phyloP scores from a whole-genome alignment of 306 rosid species.

The Urtica urens region DNA sequence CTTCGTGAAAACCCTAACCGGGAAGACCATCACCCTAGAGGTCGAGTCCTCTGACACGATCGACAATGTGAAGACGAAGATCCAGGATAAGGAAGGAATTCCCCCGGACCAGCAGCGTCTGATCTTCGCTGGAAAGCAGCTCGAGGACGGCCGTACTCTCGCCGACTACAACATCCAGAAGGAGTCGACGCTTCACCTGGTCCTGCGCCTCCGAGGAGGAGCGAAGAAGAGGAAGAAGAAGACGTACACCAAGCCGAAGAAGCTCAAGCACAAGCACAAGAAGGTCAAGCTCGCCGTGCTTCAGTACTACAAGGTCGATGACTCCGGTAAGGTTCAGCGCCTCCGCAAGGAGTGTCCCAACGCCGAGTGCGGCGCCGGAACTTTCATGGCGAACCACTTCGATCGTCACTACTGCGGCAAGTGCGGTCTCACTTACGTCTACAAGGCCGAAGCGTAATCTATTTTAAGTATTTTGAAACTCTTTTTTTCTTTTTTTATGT shows the following conservation, averaged over 20 bases:
- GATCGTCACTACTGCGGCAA: constrained; percentile 29
- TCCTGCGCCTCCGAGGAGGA: constrained; percentile 20
- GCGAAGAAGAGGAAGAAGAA: constrained; percentile 32
- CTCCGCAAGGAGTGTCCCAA: constrained; percentile 23
- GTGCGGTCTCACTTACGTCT: constrained; percentile 28
- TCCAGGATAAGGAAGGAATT: constrained; percentile 25
- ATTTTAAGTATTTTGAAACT: not conserved
- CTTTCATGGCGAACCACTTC: constrained; percentile 32
- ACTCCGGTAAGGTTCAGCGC: constrained; percentile 26
- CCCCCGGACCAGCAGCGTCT: constrained; percentile 29
- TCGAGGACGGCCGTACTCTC: constrained; percentile 24
- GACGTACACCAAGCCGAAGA: constrained; percentile 32
- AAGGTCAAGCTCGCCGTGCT: constrained; percentile 32
- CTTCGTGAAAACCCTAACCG: constrained; percentile 31
- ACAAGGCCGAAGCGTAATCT: constrained; percentile 9
- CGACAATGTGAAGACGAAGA: constrained; percentile 29
- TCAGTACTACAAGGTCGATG: constrained; percentile 24
- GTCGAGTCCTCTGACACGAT: constrained; percentile 26
- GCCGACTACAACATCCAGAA: constrained; percentile 28
- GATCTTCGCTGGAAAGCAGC: constrained; percentile 29
- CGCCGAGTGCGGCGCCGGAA: constrained; percentile 24
- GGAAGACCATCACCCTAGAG: constrained; percentile 29
- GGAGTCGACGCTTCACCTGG: constrained; percentile 27
- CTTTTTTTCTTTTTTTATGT: not conserved
- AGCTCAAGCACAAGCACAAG: constrained; percentile 32